Evolutionary conservation across 2,329 filamentous ascomycete genomes (phyloP), one percentile per base, ranked within the genome.

Genomic region (Acrocalymma vagum): DNA sequence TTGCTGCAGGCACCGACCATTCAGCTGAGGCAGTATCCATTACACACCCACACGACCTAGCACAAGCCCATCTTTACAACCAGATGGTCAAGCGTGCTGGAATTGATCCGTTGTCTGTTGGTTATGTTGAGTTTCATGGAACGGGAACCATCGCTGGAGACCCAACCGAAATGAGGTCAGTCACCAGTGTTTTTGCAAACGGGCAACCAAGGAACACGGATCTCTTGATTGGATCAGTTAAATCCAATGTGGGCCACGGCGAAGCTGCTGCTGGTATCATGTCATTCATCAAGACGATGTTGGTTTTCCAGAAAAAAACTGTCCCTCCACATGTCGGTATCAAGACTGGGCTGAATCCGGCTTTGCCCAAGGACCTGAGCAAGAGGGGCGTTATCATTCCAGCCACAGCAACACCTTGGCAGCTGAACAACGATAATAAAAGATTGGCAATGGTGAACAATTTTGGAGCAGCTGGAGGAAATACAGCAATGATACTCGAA

Each of bases 311-410:
- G 52, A 25, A 62, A 51, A 44, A 44, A 29, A n/a, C 37, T 29
- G 26, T 55, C 56, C 37, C 67, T 54, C 42, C 54, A 25, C 25
- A 50, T 51, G 62, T 20, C 16, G 85, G 85, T 9, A 87, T 89
- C 71, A 87, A 87, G 67, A 75, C 70, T 2, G 72, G 76, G 46
- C 81, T 86, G 50, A 86, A 86, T 65, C 76, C 76, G 52, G 77
- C 71, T 1, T 83, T 84, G 54, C 82, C 82, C 0, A 70, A 70
- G 16, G 80, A 85, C 47, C 65, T 86, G 0, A 71, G 73, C 0
- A 71, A 78, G 11, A 75, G 83, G 22, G 82, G 82, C 25, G 75
- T 86, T 26, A 76, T 79, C 53, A 84, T 87, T 51, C 5, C 38
- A 2, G 21, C 25, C 3, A 17, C 27, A 13, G 22, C 37, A 38